phyloP scores from a whole-genome alignment of 148 eudicot genomes.

The Rhododendron mucronatum region DNA sequence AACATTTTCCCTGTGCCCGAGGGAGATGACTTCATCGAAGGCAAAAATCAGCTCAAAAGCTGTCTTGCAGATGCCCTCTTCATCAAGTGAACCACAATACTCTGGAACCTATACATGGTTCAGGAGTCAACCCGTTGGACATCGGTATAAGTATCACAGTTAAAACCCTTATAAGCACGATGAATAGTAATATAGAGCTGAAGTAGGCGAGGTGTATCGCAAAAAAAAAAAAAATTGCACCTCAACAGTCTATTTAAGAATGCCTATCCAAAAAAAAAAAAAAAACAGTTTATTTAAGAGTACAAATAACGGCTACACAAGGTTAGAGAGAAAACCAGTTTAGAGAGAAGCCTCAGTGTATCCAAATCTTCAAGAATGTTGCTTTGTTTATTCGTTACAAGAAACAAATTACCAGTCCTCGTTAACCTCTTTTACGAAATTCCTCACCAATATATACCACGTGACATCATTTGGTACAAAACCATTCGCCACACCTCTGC shows the following conservation, averaged over 20 bases:
- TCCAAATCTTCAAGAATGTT: slow-evolving; percentile 99
- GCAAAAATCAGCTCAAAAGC: slow-evolving; percentile 94
- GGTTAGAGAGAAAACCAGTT: slow-evolving; percentile 64
- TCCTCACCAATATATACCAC: slow-evolving; percentile 61
- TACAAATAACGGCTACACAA: neutral
- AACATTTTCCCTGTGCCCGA: slow-evolving; percentile 94
- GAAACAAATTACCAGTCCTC: slow-evolving; percentile 27
- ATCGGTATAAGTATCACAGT: neutral
- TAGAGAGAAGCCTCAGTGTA: slow-evolving; percentile 90
- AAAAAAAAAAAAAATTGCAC: neutral
- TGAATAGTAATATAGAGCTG: neutral
- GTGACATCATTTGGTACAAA: slow-evolving; percentile 65
- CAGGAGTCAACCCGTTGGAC: slow-evolving; percentile 33
- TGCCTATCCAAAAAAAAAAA: neutral
- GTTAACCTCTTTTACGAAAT: slow-evolving; percentile 28
- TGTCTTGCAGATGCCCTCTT: slow-evolving; percentile 80
- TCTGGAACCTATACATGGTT: slow-evolving; percentile 76
- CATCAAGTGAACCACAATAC: slow-evolving; percentile 75
- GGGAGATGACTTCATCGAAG: slow-evolving; percentile 89
- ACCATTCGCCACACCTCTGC: slow-evolving; percentile 62
- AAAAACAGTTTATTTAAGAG: neutral
- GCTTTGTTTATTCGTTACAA: slow-evolving; percentile 93
- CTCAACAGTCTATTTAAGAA: neutral
- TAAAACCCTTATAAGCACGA: neutral
- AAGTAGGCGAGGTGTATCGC: neutral